phyloP scores from a whole-genome alignment of 2,329 filamentous ascomycete species.

The Phaeosphaeriaceae sp. region DNA sequence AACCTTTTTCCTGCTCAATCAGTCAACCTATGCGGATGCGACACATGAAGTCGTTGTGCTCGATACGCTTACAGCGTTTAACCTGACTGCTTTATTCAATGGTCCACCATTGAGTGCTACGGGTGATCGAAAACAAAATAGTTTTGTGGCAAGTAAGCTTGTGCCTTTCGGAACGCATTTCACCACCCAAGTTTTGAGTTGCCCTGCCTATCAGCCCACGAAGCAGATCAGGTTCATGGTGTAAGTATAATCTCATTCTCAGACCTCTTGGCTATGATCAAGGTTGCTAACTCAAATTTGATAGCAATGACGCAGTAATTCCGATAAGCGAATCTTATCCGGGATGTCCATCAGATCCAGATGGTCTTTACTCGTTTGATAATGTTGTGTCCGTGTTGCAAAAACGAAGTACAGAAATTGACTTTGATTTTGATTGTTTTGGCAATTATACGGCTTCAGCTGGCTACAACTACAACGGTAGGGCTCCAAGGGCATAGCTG shows the following conservation, averaged over 20 bases:
- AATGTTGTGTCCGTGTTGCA: constrained; percentile 34
- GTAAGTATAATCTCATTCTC: constrained; percentile 12
- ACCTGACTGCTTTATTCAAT: constrained; percentile 38
- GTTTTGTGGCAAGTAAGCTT: constrained; percentile 35
- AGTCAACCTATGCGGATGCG: constrained; percentile 52
- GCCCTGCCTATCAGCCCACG: constrained; percentile 21
- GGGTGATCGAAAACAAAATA: constrained; percentile 27
- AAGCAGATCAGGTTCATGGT: constrained; percentile 42
- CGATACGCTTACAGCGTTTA: constrained; percentile 37
- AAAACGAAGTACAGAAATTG: constrained; percentile 35
- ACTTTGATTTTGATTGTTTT: constrained; percentile 39
- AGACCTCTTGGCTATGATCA: not conserved
- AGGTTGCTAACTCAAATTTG: not conserved
- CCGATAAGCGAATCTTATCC: constrained; percentile 31
- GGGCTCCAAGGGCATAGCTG: constrained; percentile 23
- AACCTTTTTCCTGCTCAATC: constrained; percentile 53
- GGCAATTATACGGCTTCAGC: constrained; percentile 34
- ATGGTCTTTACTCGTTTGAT: constrained; percentile 39
- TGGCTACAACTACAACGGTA: constrained; percentile 36
- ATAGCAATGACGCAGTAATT: constrained; percentile 38
- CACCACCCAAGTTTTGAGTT: constrained; percentile 36
- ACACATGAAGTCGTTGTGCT: constrained; percentile 52
- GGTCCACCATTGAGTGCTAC: constrained; percentile 28
- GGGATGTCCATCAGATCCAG: constrained; percentile 25
- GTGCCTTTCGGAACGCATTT: constrained; percentile 43